Evolutionary conservation across 768 basidiomycete genomes (phyloP).

Genomic region (Suillus subluteus): DNA sequence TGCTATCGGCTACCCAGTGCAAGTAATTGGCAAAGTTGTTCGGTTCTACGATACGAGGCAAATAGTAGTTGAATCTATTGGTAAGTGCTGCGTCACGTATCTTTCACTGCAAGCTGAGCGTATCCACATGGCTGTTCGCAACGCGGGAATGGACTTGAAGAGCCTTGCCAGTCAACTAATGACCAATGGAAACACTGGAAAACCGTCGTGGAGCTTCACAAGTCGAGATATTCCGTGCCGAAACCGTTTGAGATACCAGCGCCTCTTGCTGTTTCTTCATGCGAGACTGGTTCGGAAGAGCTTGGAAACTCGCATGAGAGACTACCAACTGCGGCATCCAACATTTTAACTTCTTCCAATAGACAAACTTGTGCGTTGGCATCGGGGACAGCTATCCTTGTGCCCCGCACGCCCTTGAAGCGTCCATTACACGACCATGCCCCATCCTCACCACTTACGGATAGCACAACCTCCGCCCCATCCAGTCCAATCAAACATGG

Average conservation of each 20-base stretch:
- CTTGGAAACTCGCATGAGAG: slow-evolving; percentile 20
- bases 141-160: slow-evolving; percentile 33
- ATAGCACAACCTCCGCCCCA: slow-evolving; percentile 31
- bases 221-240: slow-evolving; percentile 49
- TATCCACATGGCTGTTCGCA: background rate
- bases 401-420: slow-evolving; percentile 7
- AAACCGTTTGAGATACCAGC: slow-evolving; percentile 54
- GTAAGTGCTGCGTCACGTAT: slow-evolving; percentile 37
- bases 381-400: background rate
- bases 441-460: slow-evolving; percentile 28
- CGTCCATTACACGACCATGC: slow-evolving; percentile 8
- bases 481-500: slow-evolving; percentile 29
- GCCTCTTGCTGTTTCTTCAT: slow-evolving; percentile 13
- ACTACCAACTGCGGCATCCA: slow-evolving; percentile 19
- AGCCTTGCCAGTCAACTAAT: slow-evolving; percentile 49
- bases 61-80: slow-evolving; percentile 51
- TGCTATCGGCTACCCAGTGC: slow-evolving; percentile 49
- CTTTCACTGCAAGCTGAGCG: background rate
- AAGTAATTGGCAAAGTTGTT: slow-evolving; percentile 50
- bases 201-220: slow-evolving; percentile 55
- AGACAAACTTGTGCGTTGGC: background rate
- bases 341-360: slow-evolving; percentile 16
- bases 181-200: slow-evolving; percentile 66
- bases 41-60: slow-evolving; percentile 46
- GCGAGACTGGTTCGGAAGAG: slow-evolving; percentile 11